Conservation (phyloP, 1,139 yeast genomes). For the Blastobotrys raffinosifermentans region DNA sequence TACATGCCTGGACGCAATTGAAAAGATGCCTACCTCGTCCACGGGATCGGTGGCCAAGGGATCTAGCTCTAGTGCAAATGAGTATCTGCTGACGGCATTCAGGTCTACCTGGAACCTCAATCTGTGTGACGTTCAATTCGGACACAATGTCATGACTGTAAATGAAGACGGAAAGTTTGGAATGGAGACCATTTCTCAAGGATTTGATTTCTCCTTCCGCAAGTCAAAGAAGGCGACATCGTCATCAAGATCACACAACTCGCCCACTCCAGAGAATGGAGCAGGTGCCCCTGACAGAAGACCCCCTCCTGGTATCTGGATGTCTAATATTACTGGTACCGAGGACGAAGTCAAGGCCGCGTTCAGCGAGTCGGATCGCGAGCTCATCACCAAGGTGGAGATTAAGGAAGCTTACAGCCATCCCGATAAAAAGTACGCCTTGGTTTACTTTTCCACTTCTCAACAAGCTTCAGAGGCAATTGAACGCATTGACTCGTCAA, state of each 20-base stretch:
- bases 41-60: conserved; percentile 28
- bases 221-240: conserved; percentile 4
- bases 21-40: conserved; percentile 54
- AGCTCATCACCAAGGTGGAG: conserved; percentile 27
- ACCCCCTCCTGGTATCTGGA: conserved; percentile 34
- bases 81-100: conserved; percentile 55
- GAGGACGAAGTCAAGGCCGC: conserved; percentile 30
- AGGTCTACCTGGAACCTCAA: conserved; percentile 76
- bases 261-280: conserved; percentile 3
- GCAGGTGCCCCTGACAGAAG: not conserved
- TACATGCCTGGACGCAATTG: conserved; percentile 55
- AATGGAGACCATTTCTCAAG: conserved; percentile 41
- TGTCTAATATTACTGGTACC: conserved; percentile 32
- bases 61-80: conserved; percentile 37
- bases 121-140: conserved; percentile 54
- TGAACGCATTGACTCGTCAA: conserved; percentile 30
- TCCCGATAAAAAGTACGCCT: conserved; percentile 31
- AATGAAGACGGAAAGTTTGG: conserved; percentile 38
- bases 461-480: conserved; percentile 35
- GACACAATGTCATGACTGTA: conserved; percentile 38
- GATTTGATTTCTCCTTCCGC: conserved; percentile 48
- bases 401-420: conserved; percentile 26
- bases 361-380: conserved; percentile 32
- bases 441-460: conserved; percentile 33
- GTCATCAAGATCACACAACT: not conserved